These are phyloP conservation scores for Pseudohyphozyma bogoriensis DNA, from an alignment of 768 basidiomycete species.

Conservation along the genomic window DNA sequence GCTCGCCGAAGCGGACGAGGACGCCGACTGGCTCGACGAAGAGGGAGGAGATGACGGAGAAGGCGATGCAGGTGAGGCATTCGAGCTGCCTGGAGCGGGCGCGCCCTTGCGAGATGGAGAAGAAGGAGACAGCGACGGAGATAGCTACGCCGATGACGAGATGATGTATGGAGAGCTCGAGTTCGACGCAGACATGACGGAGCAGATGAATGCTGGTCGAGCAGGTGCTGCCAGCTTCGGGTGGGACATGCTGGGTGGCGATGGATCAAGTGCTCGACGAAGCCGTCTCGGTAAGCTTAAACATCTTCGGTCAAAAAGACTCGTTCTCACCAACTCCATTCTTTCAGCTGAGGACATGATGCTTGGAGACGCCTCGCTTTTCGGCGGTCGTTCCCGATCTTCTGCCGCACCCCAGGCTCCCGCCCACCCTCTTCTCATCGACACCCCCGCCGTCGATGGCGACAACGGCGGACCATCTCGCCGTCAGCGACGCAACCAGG, in stretches of 20 bases:
- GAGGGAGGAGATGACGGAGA: conserved; percentile 23
- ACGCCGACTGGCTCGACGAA: conserved; percentile 13
- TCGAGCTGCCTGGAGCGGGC: background rate
- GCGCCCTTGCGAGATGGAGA: conserved; percentile 34
- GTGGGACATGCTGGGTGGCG: conserved; percentile 27
- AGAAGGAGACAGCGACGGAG: conserved; percentile 36
- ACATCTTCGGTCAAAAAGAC: too few relatives aligned
- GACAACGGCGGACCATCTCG: conserved; percentile 8
- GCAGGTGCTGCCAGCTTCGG: conserved; percentile 12
- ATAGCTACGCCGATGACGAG: conserved; percentile 33
- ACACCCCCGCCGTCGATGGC: conserved; percentile 42
- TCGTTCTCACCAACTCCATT: background rate
- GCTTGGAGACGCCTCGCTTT: conserved; percentile 24
- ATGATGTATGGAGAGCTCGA: conserved; percentile 26
- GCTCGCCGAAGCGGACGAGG: conserved; percentile 26
- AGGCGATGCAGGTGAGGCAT: conserved; percentile 10
- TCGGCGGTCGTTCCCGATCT: conserved; percentile 34
- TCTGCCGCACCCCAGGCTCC: conserved; percentile 36
- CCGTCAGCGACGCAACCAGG: conserved; percentile 45
- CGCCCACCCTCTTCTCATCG: conserved; percentile 70
- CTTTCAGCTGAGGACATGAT: conserved; percentile 18
- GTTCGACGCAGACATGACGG: conserved; percentile 28
- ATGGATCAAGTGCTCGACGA: conserved; percentile 14
- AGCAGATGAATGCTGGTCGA: conserved; percentile 20
- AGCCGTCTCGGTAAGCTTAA: conserved; percentile 15